Base-by-base conservation (phyloP, 257 asterid species). In the Ocimum tenuiflorum region DNA sequence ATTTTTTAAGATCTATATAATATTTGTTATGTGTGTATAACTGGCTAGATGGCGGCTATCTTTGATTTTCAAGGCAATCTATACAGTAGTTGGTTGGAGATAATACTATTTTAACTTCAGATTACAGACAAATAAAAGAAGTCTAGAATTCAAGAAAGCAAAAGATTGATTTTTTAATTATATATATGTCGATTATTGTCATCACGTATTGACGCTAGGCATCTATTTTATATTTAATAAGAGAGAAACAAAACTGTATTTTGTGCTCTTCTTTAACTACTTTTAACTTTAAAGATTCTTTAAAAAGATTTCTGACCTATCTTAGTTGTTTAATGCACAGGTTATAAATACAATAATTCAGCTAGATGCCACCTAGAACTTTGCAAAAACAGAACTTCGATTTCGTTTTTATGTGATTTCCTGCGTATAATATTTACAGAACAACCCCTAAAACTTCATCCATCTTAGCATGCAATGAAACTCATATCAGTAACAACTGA, bases 81-180 rank as follows among this genome's bases (percentile, higher is more conserved):
- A 22, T 17, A 57, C 38, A 46, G 42, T 23, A 69, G 59, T 48
- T 49, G 46, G 64, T 70, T 27, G 11, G 8, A 39, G 55, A 69
- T 60, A 20, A 59, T 11, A 8, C 0, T 49, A 23, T 14, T 49
- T 60, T 14, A 69, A 17, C 17, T 19, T 15, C 13, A 41, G 51
- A n/a, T n/a, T 41, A 43, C 41, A 42, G 24, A 10, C 18, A 58
- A 27, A 27, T 2, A 27, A 36, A 41, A 12, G 22, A 38, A 20
- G 50, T 38, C 38, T 20, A 13, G 17, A 49, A 13, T 51, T 15
- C 51, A 65, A 65, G 52, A 51, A 22, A 51, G 51, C 13, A 42
- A 51, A 41, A 35, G 19, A 19, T 22, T 27, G 1, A 2, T n/a
- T 51, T 4, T 6, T 20, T 36, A 33, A 12, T 31, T 63, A 47